Evolutionary conservation across 2,329 filamentous ascomycete genomes (phyloP).

Genomic region (Diaporthe eres): DNA sequence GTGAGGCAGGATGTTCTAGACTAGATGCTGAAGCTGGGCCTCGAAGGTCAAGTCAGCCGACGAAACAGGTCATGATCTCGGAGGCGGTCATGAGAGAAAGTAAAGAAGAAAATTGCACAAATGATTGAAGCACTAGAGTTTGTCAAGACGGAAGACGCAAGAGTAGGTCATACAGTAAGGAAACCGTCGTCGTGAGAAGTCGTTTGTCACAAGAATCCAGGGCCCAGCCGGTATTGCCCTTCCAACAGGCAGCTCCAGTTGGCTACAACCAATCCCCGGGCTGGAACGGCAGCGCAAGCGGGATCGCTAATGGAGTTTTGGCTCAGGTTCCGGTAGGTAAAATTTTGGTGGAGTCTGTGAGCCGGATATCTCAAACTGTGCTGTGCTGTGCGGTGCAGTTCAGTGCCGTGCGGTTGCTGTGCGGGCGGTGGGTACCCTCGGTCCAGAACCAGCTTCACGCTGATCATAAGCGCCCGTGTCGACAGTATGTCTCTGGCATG

Average conservation of each 20-base stretch:
- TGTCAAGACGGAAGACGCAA: slow-evolving; percentile 6
- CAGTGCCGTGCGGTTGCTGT: slow-evolving; percentile 36
- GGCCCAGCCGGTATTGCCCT: slow-evolving; percentile 40
- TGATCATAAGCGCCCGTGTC: slow-evolving; percentile 41
- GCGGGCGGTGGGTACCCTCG: slow-evolving; percentile 22
- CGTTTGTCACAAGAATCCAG: slow-evolving; percentile 41
- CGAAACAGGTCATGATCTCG: neutral
- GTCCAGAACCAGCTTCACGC: slow-evolving; percentile 32
- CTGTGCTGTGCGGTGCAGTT: slow-evolving; percentile 34
- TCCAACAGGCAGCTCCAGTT: slow-evolving; percentile 43
- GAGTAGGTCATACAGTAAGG: slow-evolving; percentile 37
- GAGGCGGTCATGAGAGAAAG: slow-evolving; percentile 5
- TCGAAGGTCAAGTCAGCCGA: slow-evolving; percentile 33
- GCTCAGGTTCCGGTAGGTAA: slow-evolving; percentile 39
- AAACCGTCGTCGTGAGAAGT: slow-evolving; percentile 39
- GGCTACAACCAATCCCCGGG: slow-evolving; percentile 41
- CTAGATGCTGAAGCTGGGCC: slow-evolving; percentile 21
- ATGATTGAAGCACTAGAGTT: slow-evolving; percentile 12
- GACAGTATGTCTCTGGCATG: slow-evolving; percentile 37
- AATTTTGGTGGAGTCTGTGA: slow-evolving; percentile 43
- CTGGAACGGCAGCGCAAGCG: slow-evolving; percentile 39
- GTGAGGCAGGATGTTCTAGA: slow-evolving; percentile 21
- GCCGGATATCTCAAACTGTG: slow-evolving; percentile 42
- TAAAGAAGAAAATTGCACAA: slow-evolving; percentile 21
- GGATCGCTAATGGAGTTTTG: slow-evolving; percentile 41